These are phyloP conservation scores for Neurospora tetrasperma DNA, from an alignment of 495 filamentous ascomycete genomes.

Conservation along the genomic window DNA sequence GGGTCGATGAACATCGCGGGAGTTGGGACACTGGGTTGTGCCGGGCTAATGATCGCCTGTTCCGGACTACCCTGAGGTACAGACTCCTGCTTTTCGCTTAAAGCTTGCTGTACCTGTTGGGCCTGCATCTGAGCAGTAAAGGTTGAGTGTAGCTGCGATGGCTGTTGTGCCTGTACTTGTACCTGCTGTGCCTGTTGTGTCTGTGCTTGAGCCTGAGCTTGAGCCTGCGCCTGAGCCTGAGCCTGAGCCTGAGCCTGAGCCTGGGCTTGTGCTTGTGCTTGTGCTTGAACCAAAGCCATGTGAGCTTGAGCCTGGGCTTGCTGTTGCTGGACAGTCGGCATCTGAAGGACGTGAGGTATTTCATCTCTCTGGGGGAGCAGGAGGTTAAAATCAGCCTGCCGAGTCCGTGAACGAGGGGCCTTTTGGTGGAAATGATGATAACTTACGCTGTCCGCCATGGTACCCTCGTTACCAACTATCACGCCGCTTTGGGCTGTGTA, in stretches of 20 bases:
- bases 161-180: background rate
- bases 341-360: slow-evolving; percentile 24
- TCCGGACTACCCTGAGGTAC: background rate
- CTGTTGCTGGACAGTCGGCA: slow-evolving; percentile 4
- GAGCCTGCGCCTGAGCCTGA: slow-evolving; percentile 1
- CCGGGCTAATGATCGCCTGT: background rate
- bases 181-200: background rate
- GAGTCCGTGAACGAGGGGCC: background rate
- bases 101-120: background rate
- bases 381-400: background rate
- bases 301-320: slow-evolving; percentile 5
- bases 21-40: background rate
- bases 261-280: slow-evolving; percentile 3
- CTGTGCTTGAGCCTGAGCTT: background rate
- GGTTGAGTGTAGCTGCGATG: slow-evolving; percentile 1
- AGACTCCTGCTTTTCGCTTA: slow-evolving; percentile 2
- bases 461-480: slow-evolving; percentile 24
- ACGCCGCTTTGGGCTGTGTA: slow-evolving; percentile 26
- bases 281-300: background rate
- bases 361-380: slow-evolving; percentile 15
- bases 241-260: background rate
- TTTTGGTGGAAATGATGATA: background rate
- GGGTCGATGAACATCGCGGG: slow-evolving; percentile 15
- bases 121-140: background rate
- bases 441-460: slow-evolving; percentile 39